Evolutionary conservation across 179 eudicot genomes (phyloP), one percentile per base, ranked within the genome.

Genomic region (Drosera spatulata): DNA sequence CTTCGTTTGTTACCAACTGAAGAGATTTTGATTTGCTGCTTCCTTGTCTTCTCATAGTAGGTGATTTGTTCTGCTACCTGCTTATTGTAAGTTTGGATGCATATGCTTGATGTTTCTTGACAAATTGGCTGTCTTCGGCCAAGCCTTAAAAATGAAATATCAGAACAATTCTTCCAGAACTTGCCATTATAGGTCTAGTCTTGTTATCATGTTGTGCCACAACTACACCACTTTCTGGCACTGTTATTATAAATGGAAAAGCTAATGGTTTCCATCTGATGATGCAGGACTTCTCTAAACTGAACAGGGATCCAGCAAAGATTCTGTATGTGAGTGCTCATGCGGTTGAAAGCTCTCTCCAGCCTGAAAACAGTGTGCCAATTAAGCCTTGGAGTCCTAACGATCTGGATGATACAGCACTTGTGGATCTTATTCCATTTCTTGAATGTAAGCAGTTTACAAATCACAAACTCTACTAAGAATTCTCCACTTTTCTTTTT

Each of bases 361-460:
- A 76, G 66, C 69, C 67, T 15, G 80, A 76, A 61, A 69, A 77
- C 56, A 66, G 77, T 69, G 61, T 77, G 42, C 47, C 65, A 44
- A 63, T 76, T 66, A 76, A 69, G 50, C 77, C 80, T 39, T 76
- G 80, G 80, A 69, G 37, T 49, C 47, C 68, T 9, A 74, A 69
- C 13, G 80, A 72, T 72, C 12, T 61, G 55, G 33, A 69, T 44
- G 80, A 77, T 73, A 73, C 77, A 41, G 55, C 75, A 59, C 63
- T 77, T 44, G 10, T 77, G 42, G 80, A 77, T 66, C 69, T 77
- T 49, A 63, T 77, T 56, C 80, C 77, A 11, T 77, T 76, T 66
- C 75, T 90, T 59, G 83, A 82, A 66, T 84, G 91, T 84, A 58
- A 67, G 82, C 61, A 13, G 45, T 62, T 14, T 48, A 10, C 47